Conservation (phyloP, 768 basidiomycete genomes). For the Kwoniella sp. region DNA sequence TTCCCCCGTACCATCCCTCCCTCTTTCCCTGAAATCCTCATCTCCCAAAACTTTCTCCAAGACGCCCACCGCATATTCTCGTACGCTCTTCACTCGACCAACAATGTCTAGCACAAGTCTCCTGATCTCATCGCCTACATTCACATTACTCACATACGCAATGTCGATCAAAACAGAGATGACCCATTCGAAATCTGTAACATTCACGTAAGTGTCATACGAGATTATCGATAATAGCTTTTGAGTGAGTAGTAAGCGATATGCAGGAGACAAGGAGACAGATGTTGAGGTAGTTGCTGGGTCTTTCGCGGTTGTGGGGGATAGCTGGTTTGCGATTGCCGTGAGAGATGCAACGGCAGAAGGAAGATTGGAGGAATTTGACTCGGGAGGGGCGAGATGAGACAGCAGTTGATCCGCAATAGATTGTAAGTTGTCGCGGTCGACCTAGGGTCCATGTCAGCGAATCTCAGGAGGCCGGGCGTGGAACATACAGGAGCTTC, state of each 20-base stretch:
- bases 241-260: slow-evolving; percentile 78
- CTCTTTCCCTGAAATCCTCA: slow-evolving; percentile 69
- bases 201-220: slow-evolving; percentile 77
- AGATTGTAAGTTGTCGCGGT: slow-evolving; percentile 77
- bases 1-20: slow-evolving; percentile 71
- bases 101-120: slow-evolving; percentile 85
- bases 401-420: slow-evolving; percentile 87
- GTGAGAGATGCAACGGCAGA: slow-evolving; percentile 55
- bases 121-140: slow-evolving; percentile 74
- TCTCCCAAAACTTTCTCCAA: slow-evolving; percentile 81
- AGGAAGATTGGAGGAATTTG: slow-evolving; percentile 57
- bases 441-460: slow-evolving; percentile 63
- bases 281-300: slow-evolving; percentile 60
- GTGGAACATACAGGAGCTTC: too few relatives aligned
- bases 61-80: slow-evolving; percentile 77
- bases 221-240: slow-evolving; percentile 85
- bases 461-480: too few relatives aligned
- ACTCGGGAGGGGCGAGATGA: slow-evolving; percentile 70
- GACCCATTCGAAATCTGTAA: slow-evolving; percentile 96
- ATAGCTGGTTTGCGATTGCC: slow-evolving; percentile 60
- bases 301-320: slow-evolving; percentile 22
- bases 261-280: slow-evolving; percentile 69
- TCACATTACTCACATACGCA: slow-evolving; percentile 78
- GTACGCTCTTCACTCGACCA: slow-evolving; percentile 72
- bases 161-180: slow-evolving; percentile 91